These are phyloP conservation scores for Cystofilobasidium bisporidii DNA, from an alignment of 768 basidiomycete genomes.

Conservation along the genomic window DNA sequence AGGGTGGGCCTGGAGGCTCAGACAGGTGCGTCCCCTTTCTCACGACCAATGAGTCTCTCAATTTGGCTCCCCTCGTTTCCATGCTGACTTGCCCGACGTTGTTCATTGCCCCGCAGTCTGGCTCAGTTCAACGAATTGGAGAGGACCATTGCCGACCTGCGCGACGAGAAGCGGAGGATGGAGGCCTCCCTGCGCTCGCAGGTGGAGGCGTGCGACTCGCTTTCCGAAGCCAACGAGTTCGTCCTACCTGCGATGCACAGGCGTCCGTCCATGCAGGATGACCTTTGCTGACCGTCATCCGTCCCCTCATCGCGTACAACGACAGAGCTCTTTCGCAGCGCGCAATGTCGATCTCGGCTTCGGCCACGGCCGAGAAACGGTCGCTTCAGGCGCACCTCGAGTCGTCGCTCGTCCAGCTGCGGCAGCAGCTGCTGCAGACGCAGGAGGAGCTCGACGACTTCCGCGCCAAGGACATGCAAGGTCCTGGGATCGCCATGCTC, in stretches of 20 bases:
- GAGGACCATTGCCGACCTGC: constrained; percentile 32
- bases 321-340: constrained; percentile 53
- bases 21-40: constrained; percentile 10
- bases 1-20: background rate
- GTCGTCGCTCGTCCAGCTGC: constrained; percentile 48
- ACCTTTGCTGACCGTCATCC: background rate
- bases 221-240: constrained; percentile 64
- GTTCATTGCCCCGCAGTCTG: background rate
- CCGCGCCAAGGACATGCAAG: constrained; percentile 43
- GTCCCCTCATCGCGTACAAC: background rate
- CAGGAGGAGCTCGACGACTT: constrained; percentile 52
- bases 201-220: constrained; percentile 60
- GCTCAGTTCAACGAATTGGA: constrained; percentile 37
- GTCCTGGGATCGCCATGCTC: constrained; percentile 69
- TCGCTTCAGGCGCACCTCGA: constrained; percentile 47
- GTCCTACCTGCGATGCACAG: no score
- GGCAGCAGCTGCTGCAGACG: constrained; percentile 54
- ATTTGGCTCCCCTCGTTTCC: no score
- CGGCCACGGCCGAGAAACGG: constrained; percentile 46
- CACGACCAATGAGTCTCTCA: no score
- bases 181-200: constrained; percentile 53
- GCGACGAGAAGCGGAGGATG: constrained; percentile 31
- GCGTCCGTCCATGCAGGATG: background rate
- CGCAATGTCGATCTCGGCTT: constrained; percentile 60
- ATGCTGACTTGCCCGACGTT: no score